Percentiles rank a stretch among this genome's conserved stretches.
Evolutionary conservation across 306 rosid genomes (phyloP).

Genomic region (Prinsepia uniflora): DNA sequence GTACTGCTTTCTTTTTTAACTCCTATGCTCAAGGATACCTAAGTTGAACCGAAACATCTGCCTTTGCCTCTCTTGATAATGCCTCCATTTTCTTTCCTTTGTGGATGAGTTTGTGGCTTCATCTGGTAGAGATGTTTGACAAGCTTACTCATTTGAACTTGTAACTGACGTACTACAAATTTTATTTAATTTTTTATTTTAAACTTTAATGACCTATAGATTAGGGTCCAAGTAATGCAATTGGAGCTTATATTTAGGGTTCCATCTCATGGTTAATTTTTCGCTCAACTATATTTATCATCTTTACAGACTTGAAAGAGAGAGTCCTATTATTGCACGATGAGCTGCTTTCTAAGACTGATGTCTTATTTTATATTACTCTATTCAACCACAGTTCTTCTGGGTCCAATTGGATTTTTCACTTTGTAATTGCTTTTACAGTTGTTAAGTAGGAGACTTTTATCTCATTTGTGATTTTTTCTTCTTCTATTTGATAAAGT

Average conservation of each 20-base stretch:
- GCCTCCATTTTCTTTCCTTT: background rate
- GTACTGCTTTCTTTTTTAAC: background rate
- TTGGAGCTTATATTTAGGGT: background rate
- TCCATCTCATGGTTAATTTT: background rate
- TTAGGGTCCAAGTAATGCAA: no score
- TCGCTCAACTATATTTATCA: background rate
- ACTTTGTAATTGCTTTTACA: background rate
- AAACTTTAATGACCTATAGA: background rate
- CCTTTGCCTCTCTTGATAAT: background rate
- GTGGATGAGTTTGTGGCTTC: background rate
- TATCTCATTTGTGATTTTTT: conserved; percentile 29
- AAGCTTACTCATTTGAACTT: background rate
- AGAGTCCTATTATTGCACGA: background rate
- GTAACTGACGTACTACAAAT: background rate
- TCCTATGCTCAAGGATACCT: background rate
- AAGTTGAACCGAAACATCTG: background rate
- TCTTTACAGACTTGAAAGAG: background rate
- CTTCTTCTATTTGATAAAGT: conserved; percentile 37
- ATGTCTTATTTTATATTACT: background rate
- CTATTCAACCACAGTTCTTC: background rate
- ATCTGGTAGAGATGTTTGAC: background rate
- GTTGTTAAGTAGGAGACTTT: conserved; percentile 11
- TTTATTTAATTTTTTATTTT: background rate
- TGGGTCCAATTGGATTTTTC: background rate
- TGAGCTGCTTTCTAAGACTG: background rate